Evolutionary conservation across 2,329 filamentous ascomycete species (phyloP).

Genomic region (Colletotrichum siamense): DNA sequence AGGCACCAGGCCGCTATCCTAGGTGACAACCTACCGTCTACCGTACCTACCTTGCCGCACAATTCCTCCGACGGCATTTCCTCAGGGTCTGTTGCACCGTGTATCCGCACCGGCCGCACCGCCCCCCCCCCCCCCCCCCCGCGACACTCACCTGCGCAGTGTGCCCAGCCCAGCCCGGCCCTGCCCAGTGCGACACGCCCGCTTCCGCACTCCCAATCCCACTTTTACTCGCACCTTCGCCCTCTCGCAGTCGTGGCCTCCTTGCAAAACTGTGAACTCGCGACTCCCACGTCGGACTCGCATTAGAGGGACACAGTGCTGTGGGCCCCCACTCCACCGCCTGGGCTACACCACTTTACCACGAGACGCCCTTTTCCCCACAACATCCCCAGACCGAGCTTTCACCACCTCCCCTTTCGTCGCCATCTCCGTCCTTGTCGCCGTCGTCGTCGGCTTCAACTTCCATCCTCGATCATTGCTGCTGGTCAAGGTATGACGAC

Average conservation of each 20-base stretch:
- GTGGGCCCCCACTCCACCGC: conserved; percentile 23
- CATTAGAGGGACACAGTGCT: conserved; percentile 18
- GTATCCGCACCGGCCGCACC: conserved; percentile 10
- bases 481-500: conserved; percentile 24
- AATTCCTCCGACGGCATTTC: conserved; percentile 15
- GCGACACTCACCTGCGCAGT: not conserved
- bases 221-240: not conserved
- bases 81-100: conserved; percentile 17
- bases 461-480: conserved; percentile 6
- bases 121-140: not conserved
- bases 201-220: not conserved
- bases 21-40: not conserved
- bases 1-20: not conserved
- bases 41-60: not conserved
- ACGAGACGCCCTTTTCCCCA: conserved; percentile 23
- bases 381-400: conserved; percentile 24
- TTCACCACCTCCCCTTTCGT: conserved; percentile 21
- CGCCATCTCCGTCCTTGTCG: conserved; percentile 11
- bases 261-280: not conserved
- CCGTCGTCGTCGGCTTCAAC: conserved; percentile 8
- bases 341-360: conserved; percentile 22
- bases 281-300: conserved; percentile 12
- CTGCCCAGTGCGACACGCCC: conserved; percentile 15
- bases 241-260: not conserved
- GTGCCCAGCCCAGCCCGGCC: not conserved